Base-by-base conservation (phyloP, 768 basidiomycete genomes). In the Lentinula aciculospora region DNA sequence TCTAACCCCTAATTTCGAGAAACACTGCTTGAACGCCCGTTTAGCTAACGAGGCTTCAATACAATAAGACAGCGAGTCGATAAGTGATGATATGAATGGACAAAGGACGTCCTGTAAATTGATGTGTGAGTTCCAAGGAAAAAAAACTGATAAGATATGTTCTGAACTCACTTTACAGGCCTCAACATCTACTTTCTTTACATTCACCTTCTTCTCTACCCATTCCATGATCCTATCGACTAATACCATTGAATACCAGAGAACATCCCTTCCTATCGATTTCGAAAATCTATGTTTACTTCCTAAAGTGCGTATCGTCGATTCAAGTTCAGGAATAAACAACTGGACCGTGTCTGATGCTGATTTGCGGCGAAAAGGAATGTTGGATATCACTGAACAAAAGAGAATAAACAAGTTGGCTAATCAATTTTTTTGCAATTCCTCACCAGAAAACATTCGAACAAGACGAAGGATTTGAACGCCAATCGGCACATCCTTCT, bases 11-110 rank as follows among this genome's bases (percentile, higher is more conserved):
- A 79, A 68, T 15, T 78, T 74, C 7, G 85, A 79, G 61, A 76
- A 82, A 50, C 69, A 65, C 8, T 55, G 29, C 62, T 77, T 74
- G 44, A 84, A 79, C 6, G 74, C 71, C 51, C 79, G 69, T 57
- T 78, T 73, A 1, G 84, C 78, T 3, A 83, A 66, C 9, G 66
- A 73, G 2, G 74, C 71, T 31, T 76, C 71, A 19, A 84, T 72
- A 37, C 66, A 75, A 42, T 66, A 63, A 15, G 73, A 54, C 71
- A 76, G 21, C 4, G 51, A 25, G 17, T 23, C 21, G 4, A 39
- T 19, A 1, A 8, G 25, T 0, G 51, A 21, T 2, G 25, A 3
- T 1, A 53, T 9, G 12, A 27, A 53, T 7, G 23, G 12, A 8
- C 1, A 3, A 23, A 53, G 51, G 15, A 39, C 39, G 2, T 25